Conservation (phyloP, 1,284 basidiomycete genomes). For the Puccinia polysora region DNA sequence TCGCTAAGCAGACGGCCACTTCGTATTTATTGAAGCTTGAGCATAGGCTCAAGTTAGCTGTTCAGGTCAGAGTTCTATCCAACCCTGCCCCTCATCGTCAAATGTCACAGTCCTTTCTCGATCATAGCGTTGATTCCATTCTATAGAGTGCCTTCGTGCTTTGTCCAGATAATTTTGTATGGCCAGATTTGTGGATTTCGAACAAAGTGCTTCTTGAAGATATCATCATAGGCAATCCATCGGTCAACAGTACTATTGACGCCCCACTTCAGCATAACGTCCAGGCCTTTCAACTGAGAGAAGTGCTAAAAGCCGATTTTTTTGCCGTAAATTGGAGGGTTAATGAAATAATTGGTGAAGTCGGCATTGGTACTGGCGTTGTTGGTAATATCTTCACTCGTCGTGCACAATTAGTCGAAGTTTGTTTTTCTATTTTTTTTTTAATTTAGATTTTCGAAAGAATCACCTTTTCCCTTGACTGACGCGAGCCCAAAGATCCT, state of each 20-base stretch:
- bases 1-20: constrained; percentile 29
- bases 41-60: constrained; percentile 33
- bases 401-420: constrained; percentile 42
- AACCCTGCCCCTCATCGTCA: neutral
- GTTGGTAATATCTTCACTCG: constrained; percentile 38
- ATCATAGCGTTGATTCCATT: neutral
- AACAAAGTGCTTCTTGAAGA: constrained; percentile 34
- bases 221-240: constrained; percentile 26
- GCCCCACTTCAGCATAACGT: constrained; percentile 11
- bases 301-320: constrained; percentile 41
- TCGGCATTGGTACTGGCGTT: constrained; percentile 32
- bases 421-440: neutral
- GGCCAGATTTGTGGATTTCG: constrained; percentile 41
- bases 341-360: constrained; percentile 38
- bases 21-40: constrained; percentile 41
- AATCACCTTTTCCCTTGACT: neutral
- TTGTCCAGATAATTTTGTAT: constrained; percentile 43
- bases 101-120: neutral
- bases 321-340: constrained; percentile 41
- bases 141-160: constrained; percentile 39
- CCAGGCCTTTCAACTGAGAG: constrained; percentile 9
- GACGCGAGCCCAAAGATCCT: constrained; percentile 31
- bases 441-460: neutral
- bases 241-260: neutral
- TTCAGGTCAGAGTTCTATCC: constrained; percentile 24